Evolutionary conservation across 2,329 filamentous ascomycete species (phyloP), one percentile per base, ranked within the genome.

Genomic region (Penicillium brasilianum): DNA sequence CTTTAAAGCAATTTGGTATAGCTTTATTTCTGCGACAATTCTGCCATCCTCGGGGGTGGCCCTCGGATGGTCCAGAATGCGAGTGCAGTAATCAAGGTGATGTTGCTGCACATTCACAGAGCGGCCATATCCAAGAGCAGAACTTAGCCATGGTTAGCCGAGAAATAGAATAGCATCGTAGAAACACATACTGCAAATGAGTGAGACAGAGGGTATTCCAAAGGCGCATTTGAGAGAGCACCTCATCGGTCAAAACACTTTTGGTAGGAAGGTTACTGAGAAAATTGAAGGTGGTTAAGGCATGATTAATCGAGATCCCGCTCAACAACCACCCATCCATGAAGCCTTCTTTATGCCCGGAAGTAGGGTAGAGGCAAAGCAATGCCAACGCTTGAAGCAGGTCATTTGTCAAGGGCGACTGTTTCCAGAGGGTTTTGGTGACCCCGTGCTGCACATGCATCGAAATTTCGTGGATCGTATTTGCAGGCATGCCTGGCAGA

Each of bases 251-350:
- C 20, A 72, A 64, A 44, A 69, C 56, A 49, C 61, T 66, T 46
- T 74, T 72, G 22, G 58, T 57, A 8, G 66, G 59, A 10, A 43
- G 25, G 18, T 39, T 57, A 41, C 66, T 66, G 54, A 70, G 55
- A 49, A 70, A 68, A 39, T 49, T 51, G 51, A 70, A 69, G 25
- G 67, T 66, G 36, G 60, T 63, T 25, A 69, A 60, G 32, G 73
- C 73, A 66, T 76, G 74, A 53, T 76, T 74, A 54, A 76, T 73
- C 34, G 73, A 73, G 62, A 74, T 72, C 59, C 73, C 73, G 67
- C 74, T 76, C 63, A 76, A 58, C 49, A 76, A 66, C 74, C 74
- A 76, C 66, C 72, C 72, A 49, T 76, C 74, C 65, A 76, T 73
- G 18, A 70, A 70, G 8, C 70, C 65, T 56, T 74, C 73, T 56